Base-by-base conservation (phyloP, 441 rosid species). In the Jatropha multifida region DNA sequence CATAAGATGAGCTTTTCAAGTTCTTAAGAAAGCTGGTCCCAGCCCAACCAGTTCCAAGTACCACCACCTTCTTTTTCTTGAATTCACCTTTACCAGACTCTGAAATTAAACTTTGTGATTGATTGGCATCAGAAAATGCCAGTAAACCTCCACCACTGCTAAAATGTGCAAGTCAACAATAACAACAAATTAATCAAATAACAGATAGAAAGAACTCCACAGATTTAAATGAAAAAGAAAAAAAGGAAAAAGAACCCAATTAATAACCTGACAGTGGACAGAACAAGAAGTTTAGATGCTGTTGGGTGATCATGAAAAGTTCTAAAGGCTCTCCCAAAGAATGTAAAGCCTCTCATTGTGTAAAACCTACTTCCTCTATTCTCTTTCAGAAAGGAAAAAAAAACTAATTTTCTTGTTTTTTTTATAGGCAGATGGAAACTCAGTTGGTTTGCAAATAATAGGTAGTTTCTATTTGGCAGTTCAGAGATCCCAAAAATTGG, bases 11-110 rank as follows among this genome's bases (percentile, higher is more conserved):
- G 77, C 76, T 80, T 38, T 92, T 86, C 73, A 95, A 76, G 68
- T 82, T 87, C 85, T 88, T 92, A 85, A 95, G 76, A 85, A 95
- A 95, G 77, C 91, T 88, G 20, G 90, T 88, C 60, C 90, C 97
- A 7, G 97, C 98, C 97, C 98, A 94, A 18, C 96, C 97, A 65
- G 92, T 92, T 44, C 98, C 96, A 58, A 94, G 92, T 0, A 94
- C 90, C 75, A 90, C 91, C 62, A 94, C 89, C 80, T 86, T 94
- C 84, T 89, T 93, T 76, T 86, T 92, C 86, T 73, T 77, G 46
- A 13, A 9, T 12, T 37, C 64, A 15, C 11, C 55, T 20, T 70
- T 51, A 3, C 10, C 10, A 8, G 54, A 75, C n/a, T 44, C 71
- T 46, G 66, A 38, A 11, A 6, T 15, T 32, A 20, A 40, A 65